These are phyloP conservation scores for Penicillium nucicola DNA, from an alignment of 495 filamentous ascomycete species.

Conservation along the genomic window DNA sequence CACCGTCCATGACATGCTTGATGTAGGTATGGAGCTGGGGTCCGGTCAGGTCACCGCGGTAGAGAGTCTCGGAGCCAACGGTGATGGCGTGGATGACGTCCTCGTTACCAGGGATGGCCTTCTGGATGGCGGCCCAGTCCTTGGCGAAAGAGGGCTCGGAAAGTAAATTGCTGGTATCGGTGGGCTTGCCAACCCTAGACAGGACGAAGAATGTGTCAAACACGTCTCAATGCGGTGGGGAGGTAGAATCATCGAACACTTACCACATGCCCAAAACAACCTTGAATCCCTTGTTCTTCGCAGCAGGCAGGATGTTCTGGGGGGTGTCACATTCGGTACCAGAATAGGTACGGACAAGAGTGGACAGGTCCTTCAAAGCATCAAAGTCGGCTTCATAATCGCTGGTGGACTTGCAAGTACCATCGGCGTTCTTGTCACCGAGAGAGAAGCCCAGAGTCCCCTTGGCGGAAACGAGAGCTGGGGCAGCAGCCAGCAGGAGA, in stretches of 20 bases:
- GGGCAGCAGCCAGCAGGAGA: slow-evolving; percentile 37
- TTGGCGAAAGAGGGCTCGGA: slow-evolving; percentile 56
- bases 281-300: slow-evolving; percentile 67
- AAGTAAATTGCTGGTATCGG: slow-evolving; percentile 16
- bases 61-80: slow-evolving; percentile 74
- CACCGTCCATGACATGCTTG: slow-evolving; percentile 53
- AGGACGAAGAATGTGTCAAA: slow-evolving; percentile 2
- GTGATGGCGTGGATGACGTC: slow-evolving; percentile 70
- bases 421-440: slow-evolving; percentile 50
- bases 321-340: slow-evolving; percentile 62
- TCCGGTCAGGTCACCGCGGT: slow-evolving; percentile 69
- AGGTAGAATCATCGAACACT: slow-evolving; percentile 8
- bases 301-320: slow-evolving; percentile 66
- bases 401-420: slow-evolving; percentile 57
- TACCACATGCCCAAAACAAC: slow-evolving; percentile 78
- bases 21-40: slow-evolving; percentile 61
- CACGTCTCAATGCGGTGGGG: background rate
- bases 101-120: slow-evolving; percentile 48
- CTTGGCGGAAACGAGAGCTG: slow-evolving; percentile 38
- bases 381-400: slow-evolving; percentile 73
- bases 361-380: slow-evolving; percentile 48
- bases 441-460: slow-evolving; percentile 51
- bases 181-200: slow-evolving; percentile 56
- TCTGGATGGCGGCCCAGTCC: slow-evolving; percentile 59
- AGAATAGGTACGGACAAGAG: slow-evolving; percentile 68